A percentile compares a stretch with the other conserved stretches of the same genome.
Evolutionary conservation across 805 yeast genomes (phyloP).

Genomic region (Teunomyces atbi): DNA sequence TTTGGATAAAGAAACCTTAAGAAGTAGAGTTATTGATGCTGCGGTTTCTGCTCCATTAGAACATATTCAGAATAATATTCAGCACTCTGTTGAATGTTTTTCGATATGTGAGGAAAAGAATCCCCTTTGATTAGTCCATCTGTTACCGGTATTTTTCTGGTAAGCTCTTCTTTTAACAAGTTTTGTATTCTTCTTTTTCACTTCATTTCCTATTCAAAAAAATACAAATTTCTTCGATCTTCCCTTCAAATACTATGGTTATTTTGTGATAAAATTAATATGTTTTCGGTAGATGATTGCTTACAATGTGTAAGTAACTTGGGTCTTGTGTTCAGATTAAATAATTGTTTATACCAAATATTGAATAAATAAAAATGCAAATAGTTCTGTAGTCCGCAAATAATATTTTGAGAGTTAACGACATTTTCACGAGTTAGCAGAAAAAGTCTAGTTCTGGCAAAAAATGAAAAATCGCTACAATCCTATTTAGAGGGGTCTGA

Average conservation of each 20-base stretch:
- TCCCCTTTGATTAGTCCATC: neutral
- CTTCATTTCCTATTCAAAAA: neutral
- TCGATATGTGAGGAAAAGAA: neutral
- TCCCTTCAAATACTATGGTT: neutral
- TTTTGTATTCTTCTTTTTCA: neutral
- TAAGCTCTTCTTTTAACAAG: neutral
- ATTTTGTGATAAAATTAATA: neutral
- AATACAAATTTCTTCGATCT: neutral
- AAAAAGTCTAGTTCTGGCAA: neutral
- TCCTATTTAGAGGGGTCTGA: neutral
- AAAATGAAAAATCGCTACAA: neutral
- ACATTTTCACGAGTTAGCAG: neutral
- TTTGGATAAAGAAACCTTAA: neutral
- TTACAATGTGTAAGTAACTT: neutral
- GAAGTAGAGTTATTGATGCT: neutral
- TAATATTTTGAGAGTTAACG: neutral
- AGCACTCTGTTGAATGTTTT: neutral
- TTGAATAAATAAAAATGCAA: neutral
- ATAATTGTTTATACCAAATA: neutral
- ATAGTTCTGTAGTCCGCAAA: neutral
- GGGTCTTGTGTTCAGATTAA: neutral
- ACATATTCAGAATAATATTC: neutral
- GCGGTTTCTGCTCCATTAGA: neutral
- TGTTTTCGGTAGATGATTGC: neutral
- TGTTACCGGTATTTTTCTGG: neutral